These are phyloP conservation scores for Perkinsus marinus DNA, from an alignment of 169 alveolate genomes.

Conservation along the genomic window DNA sequence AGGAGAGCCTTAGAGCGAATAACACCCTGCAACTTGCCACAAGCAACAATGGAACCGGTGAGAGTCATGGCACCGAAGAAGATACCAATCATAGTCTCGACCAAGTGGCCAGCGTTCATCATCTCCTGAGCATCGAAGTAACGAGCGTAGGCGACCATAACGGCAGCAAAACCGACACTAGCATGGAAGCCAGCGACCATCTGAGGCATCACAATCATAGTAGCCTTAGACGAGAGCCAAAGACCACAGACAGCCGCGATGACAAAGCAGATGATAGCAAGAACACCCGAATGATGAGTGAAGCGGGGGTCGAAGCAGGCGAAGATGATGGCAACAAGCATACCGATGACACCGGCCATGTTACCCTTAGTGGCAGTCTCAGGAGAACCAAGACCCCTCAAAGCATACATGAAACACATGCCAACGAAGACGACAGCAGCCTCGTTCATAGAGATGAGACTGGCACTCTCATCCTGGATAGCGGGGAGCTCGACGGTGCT, in stretches of 20 bases:
- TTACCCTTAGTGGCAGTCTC: constrained; percentile 18
- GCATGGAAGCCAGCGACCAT: constrained; percentile 86
- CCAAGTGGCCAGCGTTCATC: constrained; percentile 3
- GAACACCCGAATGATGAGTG: constrained; percentile 17
- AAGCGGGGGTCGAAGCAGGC: constrained; percentile 14
- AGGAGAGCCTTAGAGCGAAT: constrained; percentile 52
- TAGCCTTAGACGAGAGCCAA: constrained; percentile 44
- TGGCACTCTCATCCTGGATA: too few relatives aligned
- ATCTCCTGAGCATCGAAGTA: background rate
- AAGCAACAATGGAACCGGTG: constrained; percentile 82
- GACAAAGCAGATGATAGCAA: constrained; percentile 20
- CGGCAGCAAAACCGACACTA: constrained; percentile 87
- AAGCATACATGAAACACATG: constrained; percentile 11
- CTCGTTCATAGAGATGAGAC: too few relatives aligned
- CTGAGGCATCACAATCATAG: constrained; percentile 70
- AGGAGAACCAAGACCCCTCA: constrained; percentile 13
- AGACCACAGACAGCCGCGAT: constrained; percentile 29
- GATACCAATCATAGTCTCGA: constrained; percentile 41
- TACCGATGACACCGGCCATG: constrained; percentile 17
- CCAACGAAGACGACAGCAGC: constrained; percentile 3
- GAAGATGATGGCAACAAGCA: constrained; percentile 9
- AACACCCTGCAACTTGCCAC: constrained; percentile 71
- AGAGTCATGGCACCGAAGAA: constrained; percentile 77
- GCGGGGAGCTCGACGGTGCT: too few relatives aligned
- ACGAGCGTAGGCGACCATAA: constrained; percentile 57